These are phyloP conservation scores for Dendrostoma leiphaemia DNA, from an alignment of 2,329 filamentous ascomycete species.

Conservation along the genomic window DNA sequence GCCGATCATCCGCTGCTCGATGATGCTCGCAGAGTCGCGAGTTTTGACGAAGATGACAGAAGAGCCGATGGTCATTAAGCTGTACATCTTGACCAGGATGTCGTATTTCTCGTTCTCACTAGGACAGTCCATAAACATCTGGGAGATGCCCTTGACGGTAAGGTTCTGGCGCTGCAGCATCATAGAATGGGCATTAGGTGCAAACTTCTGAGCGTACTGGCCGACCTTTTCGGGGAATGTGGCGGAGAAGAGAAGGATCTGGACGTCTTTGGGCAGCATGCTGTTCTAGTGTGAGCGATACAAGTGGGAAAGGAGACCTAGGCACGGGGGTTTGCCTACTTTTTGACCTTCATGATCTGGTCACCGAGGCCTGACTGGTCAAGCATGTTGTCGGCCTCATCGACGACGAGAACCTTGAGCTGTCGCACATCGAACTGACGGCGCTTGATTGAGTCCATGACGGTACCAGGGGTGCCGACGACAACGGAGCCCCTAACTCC, in stretches of 20 bases:
- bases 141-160: constrained; percentile 94
- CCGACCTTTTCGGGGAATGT: constrained; percentile 87
- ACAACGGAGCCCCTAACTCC: constrained; percentile 75
- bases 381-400: constrained; percentile 98
- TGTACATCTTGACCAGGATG: constrained; percentile 88
- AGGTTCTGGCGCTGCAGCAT: constrained; percentile 87
- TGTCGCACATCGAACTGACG: constrained; percentile 69
- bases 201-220: constrained; percentile 79
- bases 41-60: constrained; percentile 98
- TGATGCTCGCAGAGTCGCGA: constrained; percentile 79
- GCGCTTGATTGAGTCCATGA: constrained; percentile 80
- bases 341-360: constrained; percentile 87
- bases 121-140: constrained; percentile 94
- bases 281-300: constrained; percentile 39
- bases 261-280: constrained; percentile 70
- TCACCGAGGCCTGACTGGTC: constrained; percentile 94
- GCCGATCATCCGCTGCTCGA: constrained; percentile 78
- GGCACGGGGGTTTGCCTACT: no score
- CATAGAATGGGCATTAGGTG: constrained; percentile 81
- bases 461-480: constrained; percentile 91
- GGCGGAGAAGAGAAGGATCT: constrained; percentile 92
- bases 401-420: constrained; percentile 82
- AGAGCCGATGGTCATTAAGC: constrained; percentile 91
- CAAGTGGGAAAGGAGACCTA: constrained; percentile 31
- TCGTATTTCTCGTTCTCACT: constrained; percentile 81